Evolutionary conservation across 257 asterid species (phyloP).

Genomic region (Agastache rugosa): DNA sequence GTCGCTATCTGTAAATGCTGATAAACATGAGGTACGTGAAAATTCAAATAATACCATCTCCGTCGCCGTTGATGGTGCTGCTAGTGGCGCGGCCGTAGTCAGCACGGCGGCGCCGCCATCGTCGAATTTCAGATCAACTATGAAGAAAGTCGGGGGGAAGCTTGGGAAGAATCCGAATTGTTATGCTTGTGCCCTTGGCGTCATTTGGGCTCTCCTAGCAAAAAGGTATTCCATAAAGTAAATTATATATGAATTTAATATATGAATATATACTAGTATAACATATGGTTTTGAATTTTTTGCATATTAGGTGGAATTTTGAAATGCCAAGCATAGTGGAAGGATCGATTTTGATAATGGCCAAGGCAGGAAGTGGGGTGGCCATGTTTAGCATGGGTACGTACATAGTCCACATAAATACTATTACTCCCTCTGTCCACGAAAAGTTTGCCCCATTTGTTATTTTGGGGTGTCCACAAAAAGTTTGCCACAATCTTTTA

Average conservation of each 20-base stretch:
- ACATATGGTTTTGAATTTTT: no score
- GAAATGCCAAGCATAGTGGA: constrained; percentile 64
- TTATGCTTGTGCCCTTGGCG: constrained; percentile 69
- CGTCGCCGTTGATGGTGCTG: not conserved
- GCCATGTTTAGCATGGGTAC: constrained; percentile 83
- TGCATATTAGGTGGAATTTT: constrained; percentile 60
- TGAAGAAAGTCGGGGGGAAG: constrained; percentile 53
- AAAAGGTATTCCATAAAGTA: constrained; percentile 44
- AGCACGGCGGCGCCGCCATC: not conserved
- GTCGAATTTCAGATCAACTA: constrained; percentile 34
- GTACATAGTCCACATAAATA: not conserved
- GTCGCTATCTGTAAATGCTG: not conserved
- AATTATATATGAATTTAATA: no score
- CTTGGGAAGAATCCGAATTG: constrained; percentile 65
- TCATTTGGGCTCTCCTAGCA: constrained; percentile 69
- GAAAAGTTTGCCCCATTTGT: no score
- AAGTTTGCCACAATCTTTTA: no score
- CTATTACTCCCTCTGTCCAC: no score
- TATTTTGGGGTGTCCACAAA: no score
- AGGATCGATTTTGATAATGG: constrained; percentile 73
- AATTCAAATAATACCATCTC: not conserved
- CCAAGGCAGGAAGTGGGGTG: constrained; percentile 76
- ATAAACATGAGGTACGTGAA: not conserved
- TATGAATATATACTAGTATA: no score
- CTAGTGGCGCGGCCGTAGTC: not conserved